Evolutionary conservation across 1,284 basidiomycete genomes (phyloP), one percentile per base, ranked within the genome.

Genomic region (Rhodotorula sp.): DNA sequence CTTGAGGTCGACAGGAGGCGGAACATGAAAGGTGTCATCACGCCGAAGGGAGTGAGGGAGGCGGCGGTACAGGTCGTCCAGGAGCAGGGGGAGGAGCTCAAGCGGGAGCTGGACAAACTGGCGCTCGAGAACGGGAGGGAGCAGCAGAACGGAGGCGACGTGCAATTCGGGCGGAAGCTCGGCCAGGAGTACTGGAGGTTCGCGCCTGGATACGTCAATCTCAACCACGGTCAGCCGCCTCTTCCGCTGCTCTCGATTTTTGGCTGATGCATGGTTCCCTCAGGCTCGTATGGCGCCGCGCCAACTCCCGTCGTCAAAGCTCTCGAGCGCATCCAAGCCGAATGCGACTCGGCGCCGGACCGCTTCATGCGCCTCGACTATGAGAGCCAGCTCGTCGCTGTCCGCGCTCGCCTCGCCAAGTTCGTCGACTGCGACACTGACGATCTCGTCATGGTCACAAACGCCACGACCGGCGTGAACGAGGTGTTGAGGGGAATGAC

Each of bases 1-100:
- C 76, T 72, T 8, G 84, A 85, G 68, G 84, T 87, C 10, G 76
- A 76, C 51, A 44, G 70, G 28, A 11, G 86, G 85, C 79, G 78
- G 5, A 68, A 64, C 44, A 72, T 73, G 69, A 62, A 64, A 28
- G 73, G 69, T 8, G 59, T 65, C 22, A 68, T 64, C 24, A 69
- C 64, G 16, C 62, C 53, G 16, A 53, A 61, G 51, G 60, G 69
- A 28, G 55, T 62, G 22, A 4, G 34, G 31, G 55, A 53, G 28
- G 58, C 55, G 28, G 60, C 24, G 44, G 37, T 53, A 9, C 55
- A 57, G 24, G 48, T 46, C 28, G 44, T 37, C 48, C 76, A 74
- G 52, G 80, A 77, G 54, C 80, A 77, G 77, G 53, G 34, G 48
- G 76, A 73, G 53, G 80, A 77, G 56, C 80, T 78, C 78, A 78